phyloP scores from a whole-genome alignment of 345 rosid genomes.

The Turnera subulata region DNA sequence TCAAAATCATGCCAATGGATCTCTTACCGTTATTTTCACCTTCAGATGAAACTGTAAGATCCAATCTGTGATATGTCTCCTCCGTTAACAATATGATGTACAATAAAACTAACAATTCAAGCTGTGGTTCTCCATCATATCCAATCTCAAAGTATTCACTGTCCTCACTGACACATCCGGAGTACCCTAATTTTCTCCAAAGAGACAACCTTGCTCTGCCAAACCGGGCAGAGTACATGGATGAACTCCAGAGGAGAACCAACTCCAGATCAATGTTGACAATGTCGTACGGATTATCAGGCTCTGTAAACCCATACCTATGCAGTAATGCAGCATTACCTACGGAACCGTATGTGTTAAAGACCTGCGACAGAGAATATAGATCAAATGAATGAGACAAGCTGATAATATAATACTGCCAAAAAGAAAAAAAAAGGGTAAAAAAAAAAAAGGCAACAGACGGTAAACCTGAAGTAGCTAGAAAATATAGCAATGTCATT shows the following conservation, averaged over 20 bases:
- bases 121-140: slow-evolving; percentile 64
- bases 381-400: not conserved
- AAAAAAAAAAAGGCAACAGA: not conserved
- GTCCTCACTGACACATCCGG: slow-evolving; percentile 57
- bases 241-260: slow-evolving; percentile 61
- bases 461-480: no score
- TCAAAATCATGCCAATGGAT: slow-evolving; percentile 27
- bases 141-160: slow-evolving; percentile 82
- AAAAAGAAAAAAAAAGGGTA: not conserved
- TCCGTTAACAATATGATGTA: slow-evolving; percentile 58
- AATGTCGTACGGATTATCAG: slow-evolving; percentile 59
- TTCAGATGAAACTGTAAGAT: slow-evolving; percentile 39
- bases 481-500: no score
- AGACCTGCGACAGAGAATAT: slow-evolving; percentile 39
- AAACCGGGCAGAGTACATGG: slow-evolving; percentile 53
- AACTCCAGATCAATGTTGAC: slow-evolving; percentile 82
- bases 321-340: slow-evolving; percentile 95
- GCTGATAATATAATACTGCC: not conserved
- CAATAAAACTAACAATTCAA: slow-evolving; percentile 57
- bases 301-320: slow-evolving; percentile 89
- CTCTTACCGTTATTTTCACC: slow-evolving; percentile 12
- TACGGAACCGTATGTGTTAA: slow-evolving; percentile 70
- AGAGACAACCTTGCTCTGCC: slow-evolving; percentile 60
- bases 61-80: slow-evolving; percentile 40
- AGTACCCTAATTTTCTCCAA: slow-evolving; percentile 62